Evolutionary conservation across 1,284 basidiomycete species (phyloP).

Genomic region (Microbotryum intermedium): DNA sequence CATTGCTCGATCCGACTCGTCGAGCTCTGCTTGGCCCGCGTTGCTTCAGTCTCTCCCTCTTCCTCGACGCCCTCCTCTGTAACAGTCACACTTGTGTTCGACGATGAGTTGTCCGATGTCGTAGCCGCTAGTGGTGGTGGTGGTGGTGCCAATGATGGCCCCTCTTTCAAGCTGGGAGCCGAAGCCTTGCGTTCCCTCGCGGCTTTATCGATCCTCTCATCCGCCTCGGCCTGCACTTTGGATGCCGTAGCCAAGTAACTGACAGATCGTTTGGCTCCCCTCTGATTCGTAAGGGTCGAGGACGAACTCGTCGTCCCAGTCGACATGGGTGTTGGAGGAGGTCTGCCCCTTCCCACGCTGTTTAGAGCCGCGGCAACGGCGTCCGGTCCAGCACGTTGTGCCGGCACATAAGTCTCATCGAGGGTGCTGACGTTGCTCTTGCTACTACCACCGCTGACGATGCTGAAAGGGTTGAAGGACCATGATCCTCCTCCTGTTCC

Average conservation of each 20-base stretch:
- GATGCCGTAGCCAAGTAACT: slow-evolving; percentile 15
- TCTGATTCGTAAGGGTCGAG: background rate
- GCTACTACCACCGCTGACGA: background rate
- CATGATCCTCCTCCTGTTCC: background rate
- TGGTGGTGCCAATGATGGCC: background rate
- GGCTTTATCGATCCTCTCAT: background rate
- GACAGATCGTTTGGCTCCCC: background rate
- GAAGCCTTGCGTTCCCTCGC: background rate
- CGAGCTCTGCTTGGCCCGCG: background rate
- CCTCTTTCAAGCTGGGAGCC: background rate
- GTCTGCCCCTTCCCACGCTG: background rate
- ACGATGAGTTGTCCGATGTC: no score
- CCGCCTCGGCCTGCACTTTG: slow-evolving; percentile 8
- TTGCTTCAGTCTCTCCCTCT: background rate
- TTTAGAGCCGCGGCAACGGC: slow-evolving; percentile 16
- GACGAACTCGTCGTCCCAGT: background rate
- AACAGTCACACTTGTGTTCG: no score
- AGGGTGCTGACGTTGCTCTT: background rate
- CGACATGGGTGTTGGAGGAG: background rate
- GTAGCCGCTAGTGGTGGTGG: no score
- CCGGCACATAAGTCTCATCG: background rate
- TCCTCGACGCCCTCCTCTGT: background rate
- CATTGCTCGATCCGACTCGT: slow-evolving; percentile 38
- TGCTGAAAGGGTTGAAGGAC: slow-evolving; percentile 14
- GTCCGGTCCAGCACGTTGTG: slow-evolving; percentile 2